Evolutionary conservation across 345 rosid genomes (phyloP), one percentile per base, ranked within the genome.

Genomic region (Punica granatum): DNA sequence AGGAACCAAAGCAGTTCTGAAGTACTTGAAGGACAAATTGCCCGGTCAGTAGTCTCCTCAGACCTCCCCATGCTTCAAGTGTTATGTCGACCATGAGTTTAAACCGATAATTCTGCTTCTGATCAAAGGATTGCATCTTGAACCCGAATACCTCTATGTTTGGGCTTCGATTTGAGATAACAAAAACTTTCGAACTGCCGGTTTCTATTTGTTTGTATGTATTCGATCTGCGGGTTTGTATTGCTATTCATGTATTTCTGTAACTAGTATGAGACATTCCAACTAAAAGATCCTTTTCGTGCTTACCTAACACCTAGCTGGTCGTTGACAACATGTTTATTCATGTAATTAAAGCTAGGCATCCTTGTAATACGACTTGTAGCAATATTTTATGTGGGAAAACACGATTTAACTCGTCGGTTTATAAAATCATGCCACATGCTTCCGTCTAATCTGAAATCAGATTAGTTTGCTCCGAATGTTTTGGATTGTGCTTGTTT

Each of bases 1-100:
- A 79, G 96, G 98, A 71, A 86, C 97, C 33, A 93, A 93, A 85
- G 92, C 90, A 23, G 78, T 93, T 46, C 75, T 90, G 75, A 84
- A 72, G 66, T 90, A 93, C 78, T 68, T 93, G 77, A 93, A 81
- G 84, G 97, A 90, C 79, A 90, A 76, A 81, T 60, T 92, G 74
- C 92, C 92, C 23, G 84, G 46, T 30, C 48, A 59, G 66, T 46
- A 49, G 14, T 26, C 4, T 26, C 16, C 34, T 26, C 61, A 11
- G 34, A 18, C 34, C 61, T 56, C 58, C 58, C 1, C 61, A 56
- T 28, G 18, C 26, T 56, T 0, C 16, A 25, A 56, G 61, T 56
- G 58, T n/a, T 8, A 8, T 51, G 58, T 6, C 23, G 28, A 51
- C n/a, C 7, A 7, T n/a, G 28, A 23, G 8, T 2, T n/a, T 51